Conservation (phyloP, 768 basidiomycete genomes). For the Hygrocybe punicea region DNA sequence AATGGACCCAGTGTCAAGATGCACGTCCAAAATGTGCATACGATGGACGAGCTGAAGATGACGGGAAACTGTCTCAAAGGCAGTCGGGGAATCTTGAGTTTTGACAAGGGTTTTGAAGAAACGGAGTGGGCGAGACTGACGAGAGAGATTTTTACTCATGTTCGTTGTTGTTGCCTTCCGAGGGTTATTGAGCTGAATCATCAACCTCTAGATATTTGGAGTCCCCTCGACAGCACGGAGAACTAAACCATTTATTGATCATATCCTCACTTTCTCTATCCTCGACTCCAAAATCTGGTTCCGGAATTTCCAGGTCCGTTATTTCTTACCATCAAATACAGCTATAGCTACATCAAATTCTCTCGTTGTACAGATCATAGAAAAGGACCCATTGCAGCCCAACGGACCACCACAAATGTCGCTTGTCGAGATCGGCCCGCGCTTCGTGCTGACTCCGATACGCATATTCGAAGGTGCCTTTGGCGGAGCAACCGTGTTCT, state of each 20-base stretch:
- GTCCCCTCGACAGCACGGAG: slow-evolving; percentile 88
- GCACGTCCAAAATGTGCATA: slow-evolving; percentile 98
- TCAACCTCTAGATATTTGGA: slow-evolving; percentile 73
- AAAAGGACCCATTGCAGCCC: slow-evolving; percentile 88
- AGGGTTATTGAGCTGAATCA: neutral
- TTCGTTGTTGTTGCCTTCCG: slow-evolving; percentile 36
- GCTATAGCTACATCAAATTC: neutral
- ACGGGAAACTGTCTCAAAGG: slow-evolving; percentile 98
- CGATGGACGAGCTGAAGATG: slow-evolving; percentile 99
- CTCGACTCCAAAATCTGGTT: slow-evolving; percentile 98
- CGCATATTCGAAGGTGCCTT: slow-evolving; percentile 98
- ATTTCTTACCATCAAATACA: neutral
- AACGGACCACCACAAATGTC: slow-evolving; percentile 81
- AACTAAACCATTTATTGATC: slow-evolving; percentile 97
- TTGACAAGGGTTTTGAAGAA: slow-evolving; percentile 87
- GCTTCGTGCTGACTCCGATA: slow-evolving; percentile 96
- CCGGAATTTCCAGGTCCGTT: slow-evolving; percentile 89
- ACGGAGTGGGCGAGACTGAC: slow-evolving; percentile 81
- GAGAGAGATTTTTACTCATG: slow-evolving; percentile 94
- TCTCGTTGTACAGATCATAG: slow-evolving; percentile 73
- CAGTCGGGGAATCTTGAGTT: slow-evolving; percentile 85
- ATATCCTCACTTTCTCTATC: slow-evolving; percentile 93
- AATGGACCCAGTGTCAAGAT: slow-evolving; percentile 97
- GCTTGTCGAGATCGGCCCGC: slow-evolving; percentile 95
- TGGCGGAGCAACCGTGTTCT: slow-evolving; percentile 89